Conservation (phyloP, 345 rosid species). For the Rhodomyrtus tomentosa region DNA sequence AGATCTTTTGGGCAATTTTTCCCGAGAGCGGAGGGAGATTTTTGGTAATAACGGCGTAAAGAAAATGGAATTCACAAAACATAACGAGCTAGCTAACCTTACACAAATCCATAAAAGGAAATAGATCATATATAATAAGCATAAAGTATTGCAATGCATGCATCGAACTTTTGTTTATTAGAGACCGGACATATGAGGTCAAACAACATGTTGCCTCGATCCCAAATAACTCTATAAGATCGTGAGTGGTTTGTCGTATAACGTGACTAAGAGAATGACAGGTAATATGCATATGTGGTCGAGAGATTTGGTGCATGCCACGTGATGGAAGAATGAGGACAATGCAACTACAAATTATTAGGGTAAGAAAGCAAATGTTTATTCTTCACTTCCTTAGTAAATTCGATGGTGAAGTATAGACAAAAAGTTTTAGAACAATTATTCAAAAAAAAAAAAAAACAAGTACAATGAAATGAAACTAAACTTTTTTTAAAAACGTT, state of each 20-base stretch:
- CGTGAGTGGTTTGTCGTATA: background rate
- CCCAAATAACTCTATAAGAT: background rate
- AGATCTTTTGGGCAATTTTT: no score
- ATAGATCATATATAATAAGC: background rate
- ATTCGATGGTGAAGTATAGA: background rate
- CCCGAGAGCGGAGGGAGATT: background rate
- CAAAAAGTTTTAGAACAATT: background rate
- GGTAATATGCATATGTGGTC: background rate
- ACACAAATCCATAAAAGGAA: background rate
- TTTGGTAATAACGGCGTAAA: background rate
- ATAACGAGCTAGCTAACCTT: background rate
- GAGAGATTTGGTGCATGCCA: background rate
- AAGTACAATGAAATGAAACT: background rate
- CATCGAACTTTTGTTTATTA: background rate
- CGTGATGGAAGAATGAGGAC: background rate
- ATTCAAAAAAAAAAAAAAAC: background rate
- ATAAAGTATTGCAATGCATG: background rate
- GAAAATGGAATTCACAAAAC: background rate
- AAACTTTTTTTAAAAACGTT: background rate
- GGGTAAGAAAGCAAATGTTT: background rate
- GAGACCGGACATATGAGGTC: background rate
- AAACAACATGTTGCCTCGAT: background rate
- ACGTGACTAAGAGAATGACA: background rate
- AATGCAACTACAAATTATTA: background rate
- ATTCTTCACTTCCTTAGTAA: background rate